Evolutionary conservation across 768 basidiomycete genomes (phyloP).

Genomic region (Gloeophyllum trabeum): DNA sequence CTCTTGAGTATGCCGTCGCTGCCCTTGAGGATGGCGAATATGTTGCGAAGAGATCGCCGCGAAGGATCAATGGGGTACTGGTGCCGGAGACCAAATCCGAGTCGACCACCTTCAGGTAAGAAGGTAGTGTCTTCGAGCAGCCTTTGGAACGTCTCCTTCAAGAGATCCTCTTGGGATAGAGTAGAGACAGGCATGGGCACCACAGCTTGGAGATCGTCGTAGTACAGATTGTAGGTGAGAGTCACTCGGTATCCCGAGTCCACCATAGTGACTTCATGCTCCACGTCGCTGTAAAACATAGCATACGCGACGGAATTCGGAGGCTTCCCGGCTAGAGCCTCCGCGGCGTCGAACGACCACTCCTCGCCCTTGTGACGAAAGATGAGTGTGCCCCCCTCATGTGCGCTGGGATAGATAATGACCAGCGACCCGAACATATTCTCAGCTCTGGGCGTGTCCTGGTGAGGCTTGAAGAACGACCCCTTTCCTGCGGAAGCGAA

Average conservation of each 20-base stretch:
- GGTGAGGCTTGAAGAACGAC: slow-evolving; percentile 17
- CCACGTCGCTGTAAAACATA: slow-evolving; percentile 27
- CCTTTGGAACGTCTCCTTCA: neutral
- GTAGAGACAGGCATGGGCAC: neutral
- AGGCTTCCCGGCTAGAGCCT: neutral
- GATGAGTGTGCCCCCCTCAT: slow-evolving; percentile 21
- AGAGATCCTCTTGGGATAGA: neutral
- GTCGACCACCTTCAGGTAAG: slow-evolving; percentile 5
- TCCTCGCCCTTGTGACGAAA: slow-evolving; percentile 22
- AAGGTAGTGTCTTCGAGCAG: slow-evolving; percentile 3
- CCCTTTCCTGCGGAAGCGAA: slow-evolving; percentile 10
- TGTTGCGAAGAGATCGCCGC: neutral
- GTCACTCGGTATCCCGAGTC: slow-evolving; percentile 27
- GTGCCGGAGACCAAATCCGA: slow-evolving; percentile 7
- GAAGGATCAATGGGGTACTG: slow-evolving; percentile 5
- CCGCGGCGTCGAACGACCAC: slow-evolving; percentile 4
- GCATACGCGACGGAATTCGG: slow-evolving; percentile 10
- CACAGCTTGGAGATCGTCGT: slow-evolving; percentile 5
- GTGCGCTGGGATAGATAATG: slow-evolving; percentile 6
- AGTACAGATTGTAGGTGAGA: slow-evolving; percentile 30
- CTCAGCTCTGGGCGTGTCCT: slow-evolving; percentile 13
- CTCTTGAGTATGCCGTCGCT: slow-evolving; percentile 4
- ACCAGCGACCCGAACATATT: slow-evolving; percentile 12
- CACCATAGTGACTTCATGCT: slow-evolving; percentile 26
- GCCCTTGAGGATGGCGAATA: slow-evolving; percentile 5